A percentile compares a stretch with the other conserved stretches of the same genome.
These are phyloP conservation scores for Nepenthes mirabilis DNA, from an alignment of 148 eudicot genomes.

Conservation along the genomic window DNA sequence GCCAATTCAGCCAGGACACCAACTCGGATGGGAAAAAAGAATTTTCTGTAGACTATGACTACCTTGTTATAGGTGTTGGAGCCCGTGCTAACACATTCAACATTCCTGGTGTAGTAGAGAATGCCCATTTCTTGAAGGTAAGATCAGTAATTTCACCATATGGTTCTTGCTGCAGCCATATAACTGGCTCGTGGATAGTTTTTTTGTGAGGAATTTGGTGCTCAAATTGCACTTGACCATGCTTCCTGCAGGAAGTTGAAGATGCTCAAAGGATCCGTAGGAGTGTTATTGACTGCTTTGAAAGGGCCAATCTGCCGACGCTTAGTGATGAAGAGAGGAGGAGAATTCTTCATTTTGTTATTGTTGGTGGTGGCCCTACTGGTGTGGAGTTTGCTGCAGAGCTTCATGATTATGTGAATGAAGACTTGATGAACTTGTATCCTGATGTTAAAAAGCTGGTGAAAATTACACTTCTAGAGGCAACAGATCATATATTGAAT, in stretches of 20 bases:
- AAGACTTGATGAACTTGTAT: slow-evolving; percentile 40
- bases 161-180: background rate
- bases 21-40: slow-evolving; percentile 33
- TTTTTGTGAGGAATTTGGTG: too few relatives aligned
- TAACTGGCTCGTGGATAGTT: background rate
- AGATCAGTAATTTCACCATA: background rate
- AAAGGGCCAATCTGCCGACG: slow-evolving; percentile 50
- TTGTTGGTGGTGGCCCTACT: slow-evolving; percentile 67
- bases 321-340: slow-evolving; percentile 39
- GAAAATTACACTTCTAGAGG: slow-evolving; percentile 45
- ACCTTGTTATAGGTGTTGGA: slow-evolving; percentile 57
- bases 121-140: slow-evolving; percentile 64
- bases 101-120: slow-evolving; percentile 67
- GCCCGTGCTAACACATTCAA: slow-evolving; percentile 68
- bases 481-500: slow-evolving; percentile 54
- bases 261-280: slow-evolving; percentile 56
- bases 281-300: slow-evolving; percentile 52
- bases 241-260: slow-evolving; percentile 42
- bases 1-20: slow-evolving; percentile 32
- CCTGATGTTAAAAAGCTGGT: slow-evolving; percentile 38
- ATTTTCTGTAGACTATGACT: slow-evolving; percentile 60
- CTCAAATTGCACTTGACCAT: background rate
- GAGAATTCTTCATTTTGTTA: slow-evolving; percentile 41
- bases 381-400: slow-evolving; percentile 72
- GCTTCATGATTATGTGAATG: slow-evolving; percentile 48